phyloP scores from a whole-genome alignment of 1,139 yeast genomes.

The Diutina neorugosa region DNA sequence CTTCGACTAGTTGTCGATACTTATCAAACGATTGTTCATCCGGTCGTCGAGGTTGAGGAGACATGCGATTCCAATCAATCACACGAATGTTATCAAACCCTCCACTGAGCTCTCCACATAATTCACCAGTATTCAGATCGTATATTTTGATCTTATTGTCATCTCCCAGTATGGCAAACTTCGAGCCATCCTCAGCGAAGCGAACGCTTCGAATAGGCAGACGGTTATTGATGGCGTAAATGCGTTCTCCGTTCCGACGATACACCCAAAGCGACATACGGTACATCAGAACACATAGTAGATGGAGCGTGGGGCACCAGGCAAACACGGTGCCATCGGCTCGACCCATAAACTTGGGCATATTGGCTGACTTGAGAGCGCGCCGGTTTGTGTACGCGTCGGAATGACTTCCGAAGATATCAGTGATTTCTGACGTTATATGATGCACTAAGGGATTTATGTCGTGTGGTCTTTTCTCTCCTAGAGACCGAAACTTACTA shows the following conservation, averaged over 20 bases:
- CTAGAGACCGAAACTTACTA: constrained; percentile 5
- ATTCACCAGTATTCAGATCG: constrained; percentile 36
- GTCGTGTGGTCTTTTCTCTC: not conserved
- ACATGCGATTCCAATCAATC: constrained; percentile 5
- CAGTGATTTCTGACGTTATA: not conserved
- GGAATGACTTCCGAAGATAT: not conserved
- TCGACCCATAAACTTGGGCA: constrained; percentile 19
- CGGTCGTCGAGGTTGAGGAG: constrained; percentile 8
- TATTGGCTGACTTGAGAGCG: not conserved
- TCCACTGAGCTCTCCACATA: constrained; percentile 14
- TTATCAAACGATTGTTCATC: constrained; percentile 9
- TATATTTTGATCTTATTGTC: constrained; percentile 35
- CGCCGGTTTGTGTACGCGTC: not conserved
- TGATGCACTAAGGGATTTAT: not conserved
- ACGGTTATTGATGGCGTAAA: constrained; percentile 34
- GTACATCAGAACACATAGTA: constrained; percentile 37
- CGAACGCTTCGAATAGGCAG: constrained; percentile 21
- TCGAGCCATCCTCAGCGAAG: constrained; percentile 26
- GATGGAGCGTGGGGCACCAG: constrained; percentile 48
- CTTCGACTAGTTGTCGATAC: constrained; percentile 11
- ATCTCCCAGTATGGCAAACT: constrained; percentile 32
- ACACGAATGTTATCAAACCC: constrained; percentile 11
- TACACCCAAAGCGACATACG: constrained; percentile 39
- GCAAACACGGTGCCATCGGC: constrained; percentile 30
- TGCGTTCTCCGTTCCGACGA: constrained; percentile 43